Evolutionary conservation across 1,284 basidiomycete genomes (phyloP).

Genomic region (Cutaneotrichosporon dermatis): DNA sequence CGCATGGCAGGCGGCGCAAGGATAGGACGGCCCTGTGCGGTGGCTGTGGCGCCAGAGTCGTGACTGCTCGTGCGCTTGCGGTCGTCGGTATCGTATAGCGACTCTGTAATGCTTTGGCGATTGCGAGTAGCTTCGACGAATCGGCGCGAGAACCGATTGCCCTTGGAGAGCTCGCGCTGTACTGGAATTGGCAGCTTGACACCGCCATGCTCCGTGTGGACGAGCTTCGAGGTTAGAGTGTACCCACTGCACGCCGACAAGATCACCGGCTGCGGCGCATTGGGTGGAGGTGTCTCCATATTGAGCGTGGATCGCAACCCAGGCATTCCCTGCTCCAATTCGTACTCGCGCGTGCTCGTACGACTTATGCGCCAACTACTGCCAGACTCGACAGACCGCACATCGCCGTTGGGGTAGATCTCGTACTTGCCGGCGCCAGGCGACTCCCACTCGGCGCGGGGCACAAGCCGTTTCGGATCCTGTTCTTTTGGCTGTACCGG

Average conservation of each 20-base stretch:
- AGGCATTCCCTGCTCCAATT: constrained; percentile 31
- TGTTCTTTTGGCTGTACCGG: neutral
- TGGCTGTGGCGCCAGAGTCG: constrained; percentile 13
- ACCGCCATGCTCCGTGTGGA: constrained; percentile 44
- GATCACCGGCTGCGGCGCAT: constrained; percentile 8
- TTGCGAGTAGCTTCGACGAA: constrained; percentile 14
- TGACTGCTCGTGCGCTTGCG: constrained; percentile 14
- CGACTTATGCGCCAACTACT: constrained; percentile 36
- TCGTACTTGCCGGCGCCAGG: constrained; percentile 43
- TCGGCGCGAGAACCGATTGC: constrained; percentile 15
- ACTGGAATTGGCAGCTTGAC: constrained; percentile 33
- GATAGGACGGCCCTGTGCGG: neutral
- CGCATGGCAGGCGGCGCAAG: neutral
- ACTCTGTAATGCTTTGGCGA: constrained; percentile 10
- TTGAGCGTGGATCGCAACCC: neutral
- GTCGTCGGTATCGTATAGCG: constrained; percentile 1
- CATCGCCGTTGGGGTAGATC: constrained; percentile 38
- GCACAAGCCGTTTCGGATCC: constrained; percentile 19
- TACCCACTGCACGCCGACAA: constrained; percentile 8
- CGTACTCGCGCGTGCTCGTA: constrained; percentile 37
- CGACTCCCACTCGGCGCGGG: constrained; percentile 43
- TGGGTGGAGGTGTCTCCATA: neutral
- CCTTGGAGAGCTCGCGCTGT: constrained; percentile 13
- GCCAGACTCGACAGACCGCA: constrained; percentile 34
- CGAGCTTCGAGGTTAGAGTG: constrained; percentile 33